Base-by-base conservation (phyloP, 352 stramenopile genomes). In the Thraustochytrium sp. region DNA sequence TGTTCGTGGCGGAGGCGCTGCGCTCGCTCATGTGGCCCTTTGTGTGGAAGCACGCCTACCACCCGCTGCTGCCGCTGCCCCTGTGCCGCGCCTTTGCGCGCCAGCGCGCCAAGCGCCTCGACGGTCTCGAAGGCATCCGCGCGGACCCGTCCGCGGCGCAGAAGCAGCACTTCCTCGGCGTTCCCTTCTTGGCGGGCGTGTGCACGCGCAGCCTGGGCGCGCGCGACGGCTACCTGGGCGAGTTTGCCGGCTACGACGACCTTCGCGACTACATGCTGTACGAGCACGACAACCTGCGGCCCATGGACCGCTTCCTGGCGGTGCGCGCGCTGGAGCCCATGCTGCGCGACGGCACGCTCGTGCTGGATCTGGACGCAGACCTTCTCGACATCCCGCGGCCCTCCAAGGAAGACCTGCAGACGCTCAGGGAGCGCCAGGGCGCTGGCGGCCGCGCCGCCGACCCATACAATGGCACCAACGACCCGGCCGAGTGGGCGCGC, bases 221-320 rank as follows among this genome's bases (percentile, higher is more conserved):
- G 3, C 46, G 68, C 23, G 68, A 80, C 51, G 34, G 44, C 31
- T 55, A 61, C 38, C 38, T 80, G 4, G 68, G 68, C 1, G 44
- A 80, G 34, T 80, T 61, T 31, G 48, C 51, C 21, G 68, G 34
- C 37, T 80, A 55, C 44, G 53, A 64, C 29, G 68, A 80, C 26
- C 76, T 80, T 11, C 48, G 53, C 34, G 51, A 80, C 68, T 80
- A 72, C 31, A 80, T 80, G 68, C 21, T 80, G 48, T 31, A 80
- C 29, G 68, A 80, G 53, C 68, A 80, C 37, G 68, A 80, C 31
- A 80, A 64, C 9, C 68, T 72, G 23, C 18, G 68, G 11, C 68
- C 68, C 37, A 62, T 80, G 34, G 68, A 80, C 13, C 68, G 68
- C 9, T 80, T 80, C 9, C 13, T 80, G 42, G 31, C 42, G 4